phyloP scores from a whole-genome alignment of 2,329 filamentous ascomycete genomes.

The Phialophora chinensis region DNA sequence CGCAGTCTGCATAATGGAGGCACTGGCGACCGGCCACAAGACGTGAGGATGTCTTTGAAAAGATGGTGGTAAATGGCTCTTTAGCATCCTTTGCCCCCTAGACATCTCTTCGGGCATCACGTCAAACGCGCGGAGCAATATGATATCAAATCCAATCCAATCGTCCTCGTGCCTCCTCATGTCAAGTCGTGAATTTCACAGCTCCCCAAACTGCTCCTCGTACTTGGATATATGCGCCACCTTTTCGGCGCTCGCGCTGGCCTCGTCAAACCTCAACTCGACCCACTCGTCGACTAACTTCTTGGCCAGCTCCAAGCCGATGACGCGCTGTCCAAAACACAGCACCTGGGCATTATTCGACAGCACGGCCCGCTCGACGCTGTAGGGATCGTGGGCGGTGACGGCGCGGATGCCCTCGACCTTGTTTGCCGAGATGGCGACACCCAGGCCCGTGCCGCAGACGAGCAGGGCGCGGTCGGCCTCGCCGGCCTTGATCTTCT shows the following conservation, averaged over 20 bases:
- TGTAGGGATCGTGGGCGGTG: slow-evolving; percentile 85
- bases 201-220: slow-evolving; percentile 46
- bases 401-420: slow-evolving; percentile 84
- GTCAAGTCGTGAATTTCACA: slow-evolving; percentile 1
- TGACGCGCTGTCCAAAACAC: slow-evolving; percentile 83
- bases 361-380: slow-evolving; percentile 77
- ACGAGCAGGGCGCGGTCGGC: slow-evolving; percentile 80
- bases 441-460: slow-evolving; percentile 85
- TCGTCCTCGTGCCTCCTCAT: too few species aligned
- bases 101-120: background rate
- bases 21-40: background rate
- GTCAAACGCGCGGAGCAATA: background rate
- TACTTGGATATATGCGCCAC: slow-evolving; percentile 56
- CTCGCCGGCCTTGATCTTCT: slow-evolving; percentile 54
- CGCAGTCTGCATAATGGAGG: background rate
- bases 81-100: background rate
- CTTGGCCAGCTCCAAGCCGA: slow-evolving; percentile 80
- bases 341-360: slow-evolving; percentile 88
- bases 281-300: slow-evolving; percentile 81
- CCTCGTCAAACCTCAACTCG: slow-evolving; percentile 77
- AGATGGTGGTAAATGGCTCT: background rate
- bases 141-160: too few species aligned
- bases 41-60: background rate
- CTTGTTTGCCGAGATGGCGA: slow-evolving; percentile 89
- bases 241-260: slow-evolving; percentile 68